Percentiles rank a stretch among this genome's conserved stretches.
Evolutionary conservation across 1,284 basidiomycete genomes (phyloP).

Genomic region (Pseudozyma flocculosa): DNA sequence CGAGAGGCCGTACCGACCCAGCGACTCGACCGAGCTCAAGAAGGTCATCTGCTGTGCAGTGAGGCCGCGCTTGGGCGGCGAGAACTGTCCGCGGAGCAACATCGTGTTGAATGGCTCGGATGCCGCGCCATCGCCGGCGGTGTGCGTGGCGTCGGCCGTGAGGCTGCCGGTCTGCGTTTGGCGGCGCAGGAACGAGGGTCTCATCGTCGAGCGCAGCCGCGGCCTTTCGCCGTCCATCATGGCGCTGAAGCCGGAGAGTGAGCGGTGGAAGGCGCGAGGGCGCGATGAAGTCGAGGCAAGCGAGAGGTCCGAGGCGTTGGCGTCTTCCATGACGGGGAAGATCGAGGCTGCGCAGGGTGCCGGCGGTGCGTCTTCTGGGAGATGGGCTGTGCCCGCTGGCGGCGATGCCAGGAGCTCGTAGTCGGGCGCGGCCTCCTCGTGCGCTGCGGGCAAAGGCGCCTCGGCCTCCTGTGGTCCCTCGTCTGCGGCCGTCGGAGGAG

Average conservation of each 20-base stretch:
- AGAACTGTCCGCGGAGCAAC: constrained; percentile 25
- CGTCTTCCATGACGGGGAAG: no score
- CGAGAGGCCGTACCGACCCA: constrained; percentile 30
- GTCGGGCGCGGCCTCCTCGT: no score
- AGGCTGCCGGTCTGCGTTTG: constrained; percentile 5
- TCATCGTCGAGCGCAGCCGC: neutral
- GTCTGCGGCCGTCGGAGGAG: no score
- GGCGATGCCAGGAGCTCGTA: no score
- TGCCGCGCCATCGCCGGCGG: constrained; percentile 7
- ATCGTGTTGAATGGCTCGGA: constrained; percentile 34
- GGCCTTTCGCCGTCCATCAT: no score
- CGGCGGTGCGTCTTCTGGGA: no score
- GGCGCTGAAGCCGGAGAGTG: neutral
- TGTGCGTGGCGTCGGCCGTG: constrained; percentile 3
- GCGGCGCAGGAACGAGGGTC: neutral
- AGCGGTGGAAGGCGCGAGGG: neutral
- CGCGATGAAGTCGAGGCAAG: no score
- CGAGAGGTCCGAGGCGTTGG: no score
- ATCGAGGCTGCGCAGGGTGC: no score
- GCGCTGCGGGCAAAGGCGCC: no score
- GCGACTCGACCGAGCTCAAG: constrained; percentile 29
- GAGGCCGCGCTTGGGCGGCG: constrained; percentile 20
- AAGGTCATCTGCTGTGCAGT: constrained; percentile 29
- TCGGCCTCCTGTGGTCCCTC: no score
- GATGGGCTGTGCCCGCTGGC: no score